Percentiles rank a stretch among this genome's conserved stretches.
Evolutionary conservation across 495 filamentous ascomycete genomes (phyloP).

Genomic region (Talaromyces wortmannii): DNA sequence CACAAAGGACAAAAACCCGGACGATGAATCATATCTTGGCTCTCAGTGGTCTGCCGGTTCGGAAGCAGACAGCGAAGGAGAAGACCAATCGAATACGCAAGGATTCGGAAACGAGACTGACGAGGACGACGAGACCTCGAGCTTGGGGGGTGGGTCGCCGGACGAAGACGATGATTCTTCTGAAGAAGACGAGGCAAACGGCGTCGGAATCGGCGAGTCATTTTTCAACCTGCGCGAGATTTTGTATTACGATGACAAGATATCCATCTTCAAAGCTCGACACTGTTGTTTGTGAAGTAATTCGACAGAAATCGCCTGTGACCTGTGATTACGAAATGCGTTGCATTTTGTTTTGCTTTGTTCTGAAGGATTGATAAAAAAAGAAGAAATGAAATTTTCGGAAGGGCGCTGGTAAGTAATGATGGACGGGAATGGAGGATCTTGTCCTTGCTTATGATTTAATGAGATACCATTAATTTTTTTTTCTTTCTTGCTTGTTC

Average conservation of each 20-base stretch:
- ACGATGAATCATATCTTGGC: constrained; percentile 24
- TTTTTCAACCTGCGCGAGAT: constrained; percentile 73
- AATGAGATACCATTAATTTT: neutral
- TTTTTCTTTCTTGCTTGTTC: neutral
- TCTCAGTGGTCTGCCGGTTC: constrained; percentile 37
- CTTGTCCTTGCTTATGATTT: neutral
- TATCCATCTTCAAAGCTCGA: constrained; percentile 75
- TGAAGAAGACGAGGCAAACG: constrained; percentile 33
- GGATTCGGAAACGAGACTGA: constrained; percentile 32
- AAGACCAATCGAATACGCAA: neutral
- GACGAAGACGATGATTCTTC: constrained; percentile 47
- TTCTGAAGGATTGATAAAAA: too few species aligned
- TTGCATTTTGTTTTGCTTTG: too few species aligned
- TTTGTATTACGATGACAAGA: constrained; percentile 83
- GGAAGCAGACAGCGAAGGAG: constrained; percentile 17
- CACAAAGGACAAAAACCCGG: constrained; percentile 34
- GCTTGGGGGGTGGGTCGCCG: constrained; percentile 31
- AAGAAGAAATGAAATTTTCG: too few species aligned
- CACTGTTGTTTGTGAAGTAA: constrained; percentile 38
- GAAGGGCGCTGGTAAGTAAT: too few species aligned
- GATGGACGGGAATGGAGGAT: neutral
- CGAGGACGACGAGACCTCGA: constrained; percentile 27
- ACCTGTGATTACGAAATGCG: too few species aligned
- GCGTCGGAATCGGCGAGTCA: constrained; percentile 20
- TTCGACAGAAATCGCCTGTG: too few species aligned